phyloP scores from a whole-genome alignment of 1,284 basidiomycete genomes.

The Naganishia cerealis region DNA sequence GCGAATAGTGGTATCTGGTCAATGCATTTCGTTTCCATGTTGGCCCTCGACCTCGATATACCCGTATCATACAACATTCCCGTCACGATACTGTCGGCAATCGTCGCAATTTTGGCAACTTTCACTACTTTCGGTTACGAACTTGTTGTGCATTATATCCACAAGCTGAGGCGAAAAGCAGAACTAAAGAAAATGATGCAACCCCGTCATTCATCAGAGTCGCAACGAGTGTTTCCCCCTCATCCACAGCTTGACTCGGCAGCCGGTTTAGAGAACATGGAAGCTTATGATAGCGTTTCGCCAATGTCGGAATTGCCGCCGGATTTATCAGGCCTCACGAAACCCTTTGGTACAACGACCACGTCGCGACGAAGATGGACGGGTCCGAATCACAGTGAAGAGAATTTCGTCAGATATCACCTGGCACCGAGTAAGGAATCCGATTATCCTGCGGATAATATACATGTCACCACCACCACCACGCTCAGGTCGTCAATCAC shows the following conservation, averaged over 20 bases:
- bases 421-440: neutral
- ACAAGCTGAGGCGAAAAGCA: constrained; percentile 13
- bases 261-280: neutral
- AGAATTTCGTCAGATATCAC: constrained; percentile 15
- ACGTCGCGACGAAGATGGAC: constrained; percentile 12
- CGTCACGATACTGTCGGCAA: constrained; percentile 25
- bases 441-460: constrained; percentile 1
- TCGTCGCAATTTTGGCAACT: constrained; percentile 28
- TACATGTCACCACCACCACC: constrained; percentile 7
- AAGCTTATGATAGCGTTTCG: constrained; percentile 15
- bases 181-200: constrained; percentile 14
- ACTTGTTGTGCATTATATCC: constrained; percentile 20
- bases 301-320: constrained; percentile 6
- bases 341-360: neutral
- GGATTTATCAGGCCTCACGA: neutral
- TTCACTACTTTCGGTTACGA: constrained; percentile 31
- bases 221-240: neutral
- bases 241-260: constrained; percentile 13
- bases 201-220: constrained; percentile 5
- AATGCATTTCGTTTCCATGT: constrained; percentile 30
- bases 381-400: constrained; percentile 14
- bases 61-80: constrained; percentile 21
- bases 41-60: constrained; percentile 24
- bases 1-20: constrained; percentile 25
- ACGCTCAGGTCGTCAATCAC: neutral